phyloP scores from a whole-genome alignment of 2,329 filamentous ascomycete species.

The Aureobasidium lini region DNA sequence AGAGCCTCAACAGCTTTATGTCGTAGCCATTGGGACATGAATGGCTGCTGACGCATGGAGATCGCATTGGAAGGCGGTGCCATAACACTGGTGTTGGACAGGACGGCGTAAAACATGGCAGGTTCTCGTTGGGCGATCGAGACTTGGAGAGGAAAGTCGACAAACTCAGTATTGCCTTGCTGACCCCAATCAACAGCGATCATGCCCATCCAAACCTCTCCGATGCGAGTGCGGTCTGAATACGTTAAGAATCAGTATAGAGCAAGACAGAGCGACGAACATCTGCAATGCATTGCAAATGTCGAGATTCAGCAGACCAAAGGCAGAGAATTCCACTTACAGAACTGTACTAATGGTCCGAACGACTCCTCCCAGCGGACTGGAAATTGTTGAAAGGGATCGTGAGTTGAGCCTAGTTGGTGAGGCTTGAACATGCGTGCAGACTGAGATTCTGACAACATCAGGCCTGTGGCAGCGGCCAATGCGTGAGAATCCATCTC shows the following conservation, averaged over 20 bases:
- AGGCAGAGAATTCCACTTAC: background rate
- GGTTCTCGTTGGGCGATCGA: background rate
- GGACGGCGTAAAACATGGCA: constrained; percentile 1
- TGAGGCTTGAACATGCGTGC: background rate
- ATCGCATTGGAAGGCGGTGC: background rate
- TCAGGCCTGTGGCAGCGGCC: background rate
- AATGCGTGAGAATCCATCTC: background rate
- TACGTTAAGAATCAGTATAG: background rate
- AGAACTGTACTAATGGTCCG: background rate
- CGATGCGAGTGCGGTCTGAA: background rate
- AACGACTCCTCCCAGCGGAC: background rate
- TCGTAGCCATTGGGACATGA: background rate
- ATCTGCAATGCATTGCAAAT: no score
- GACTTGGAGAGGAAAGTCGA: background rate
- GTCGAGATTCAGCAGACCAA: background rate
- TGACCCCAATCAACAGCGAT: background rate
- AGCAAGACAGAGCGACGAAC: background rate
- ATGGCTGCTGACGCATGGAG: background rate
- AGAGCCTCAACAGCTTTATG: constrained; percentile 1
- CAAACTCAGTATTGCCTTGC: background rate
- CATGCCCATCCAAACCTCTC: background rate
- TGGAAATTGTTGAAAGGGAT: background rate
- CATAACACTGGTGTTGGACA: background rate
- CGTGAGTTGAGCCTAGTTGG: background rate
- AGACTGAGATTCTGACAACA: background rate